These are phyloP conservation scores for Eragrostis tef DNA, from an alignment of 202 grass and related monocot genomes.

Conservation along the genomic window DNA sequence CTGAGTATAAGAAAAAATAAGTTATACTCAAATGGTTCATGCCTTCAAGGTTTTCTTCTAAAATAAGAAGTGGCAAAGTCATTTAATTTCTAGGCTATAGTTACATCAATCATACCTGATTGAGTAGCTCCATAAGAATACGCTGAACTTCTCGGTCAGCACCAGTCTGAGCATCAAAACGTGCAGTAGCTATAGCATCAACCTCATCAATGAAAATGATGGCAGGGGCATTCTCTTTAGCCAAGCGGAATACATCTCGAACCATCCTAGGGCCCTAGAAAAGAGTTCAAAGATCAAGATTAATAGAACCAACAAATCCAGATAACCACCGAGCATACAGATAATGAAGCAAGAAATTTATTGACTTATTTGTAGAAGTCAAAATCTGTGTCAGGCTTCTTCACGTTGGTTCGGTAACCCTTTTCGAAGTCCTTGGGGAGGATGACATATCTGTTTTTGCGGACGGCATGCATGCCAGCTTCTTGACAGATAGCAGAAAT, in stretches of 20 bases:
- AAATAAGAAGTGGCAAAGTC: neutral
- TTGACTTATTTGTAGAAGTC: slow-evolving; percentile 86
- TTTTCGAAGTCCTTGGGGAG: slow-evolving; percentile 85
- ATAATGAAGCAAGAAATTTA: slow-evolving; percentile 11
- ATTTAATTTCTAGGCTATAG: neutral
- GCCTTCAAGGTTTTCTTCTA: no score
- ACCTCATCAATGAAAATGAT: slow-evolving; percentile 99
- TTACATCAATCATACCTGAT: slow-evolving; percentile 66
- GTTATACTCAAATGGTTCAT: neutral
- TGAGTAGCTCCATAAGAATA: slow-evolving; percentile 98
- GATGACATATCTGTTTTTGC: slow-evolving; percentile 79
- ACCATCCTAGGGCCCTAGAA: slow-evolving; percentile 94
- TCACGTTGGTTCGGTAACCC: slow-evolving; percentile 83
- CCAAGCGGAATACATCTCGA: slow-evolving; percentile 93
- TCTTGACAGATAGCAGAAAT: slow-evolving; percentile 85
- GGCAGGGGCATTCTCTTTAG: slow-evolving; percentile 98
- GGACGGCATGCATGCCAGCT: slow-evolving; percentile 83
- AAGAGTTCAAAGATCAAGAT: slow-evolving; percentile 18
- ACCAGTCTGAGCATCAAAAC: slow-evolving; percentile 99
- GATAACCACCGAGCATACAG: slow-evolving; percentile 7
- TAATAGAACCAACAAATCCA: neutral
- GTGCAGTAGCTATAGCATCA: slow-evolving; percentile 96
- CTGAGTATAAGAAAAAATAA: neutral
- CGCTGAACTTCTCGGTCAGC: slow-evolving; percentile 97
- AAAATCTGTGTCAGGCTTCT: slow-evolving; percentile 88